A percentile compares a stretch with the other conserved stretches of the same genome.
Evolutionary conservation across 164 flowering plant species (phyloP).

Genomic region (Stephania cephalantha): DNA sequence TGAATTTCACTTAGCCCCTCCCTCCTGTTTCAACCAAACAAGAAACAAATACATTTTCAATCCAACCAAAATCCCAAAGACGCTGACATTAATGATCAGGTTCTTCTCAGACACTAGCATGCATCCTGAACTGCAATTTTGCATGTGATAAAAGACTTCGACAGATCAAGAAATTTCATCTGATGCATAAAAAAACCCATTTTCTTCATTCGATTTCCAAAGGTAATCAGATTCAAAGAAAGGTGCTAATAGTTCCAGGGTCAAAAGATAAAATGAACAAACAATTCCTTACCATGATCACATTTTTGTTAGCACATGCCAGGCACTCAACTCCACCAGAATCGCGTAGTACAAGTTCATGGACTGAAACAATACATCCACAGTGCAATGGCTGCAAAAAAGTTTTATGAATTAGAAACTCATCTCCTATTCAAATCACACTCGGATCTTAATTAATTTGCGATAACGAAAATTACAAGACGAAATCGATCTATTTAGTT

Average conservation of each 20-base stretch:
- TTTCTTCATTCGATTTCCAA: neutral
- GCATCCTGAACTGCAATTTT: neutral
- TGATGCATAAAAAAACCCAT: neutral
- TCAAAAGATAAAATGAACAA: neutral
- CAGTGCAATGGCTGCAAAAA: slow-evolving; percentile 79
- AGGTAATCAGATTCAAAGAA: neutral
- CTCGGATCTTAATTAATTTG: neutral
- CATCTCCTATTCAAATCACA: neutral
- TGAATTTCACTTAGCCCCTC: neutral
- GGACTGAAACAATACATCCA: slow-evolving; percentile 82
- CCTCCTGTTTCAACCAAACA: neutral
- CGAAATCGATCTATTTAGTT: neutral
- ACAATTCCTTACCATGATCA: slow-evolving; percentile 39
- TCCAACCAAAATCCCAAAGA: neutral
- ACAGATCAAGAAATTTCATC: neutral
- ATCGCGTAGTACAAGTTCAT: slow-evolving; percentile 58
- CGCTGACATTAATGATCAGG: neutral
- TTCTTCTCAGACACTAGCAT: neutral
- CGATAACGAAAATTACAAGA: neutral
- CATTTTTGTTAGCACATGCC: slow-evolving; percentile 59
- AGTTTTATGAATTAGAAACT: slow-evolving; percentile 5
- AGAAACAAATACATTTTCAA: neutral
- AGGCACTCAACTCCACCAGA: slow-evolving; percentile 86
- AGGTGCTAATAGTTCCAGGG: neutral
- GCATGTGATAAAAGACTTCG: neutral